These are phyloP conservation scores for Mycena olivaceomarginata DNA, from an alignment of 768 basidiomycete genomes.

Conservation along the genomic window DNA sequence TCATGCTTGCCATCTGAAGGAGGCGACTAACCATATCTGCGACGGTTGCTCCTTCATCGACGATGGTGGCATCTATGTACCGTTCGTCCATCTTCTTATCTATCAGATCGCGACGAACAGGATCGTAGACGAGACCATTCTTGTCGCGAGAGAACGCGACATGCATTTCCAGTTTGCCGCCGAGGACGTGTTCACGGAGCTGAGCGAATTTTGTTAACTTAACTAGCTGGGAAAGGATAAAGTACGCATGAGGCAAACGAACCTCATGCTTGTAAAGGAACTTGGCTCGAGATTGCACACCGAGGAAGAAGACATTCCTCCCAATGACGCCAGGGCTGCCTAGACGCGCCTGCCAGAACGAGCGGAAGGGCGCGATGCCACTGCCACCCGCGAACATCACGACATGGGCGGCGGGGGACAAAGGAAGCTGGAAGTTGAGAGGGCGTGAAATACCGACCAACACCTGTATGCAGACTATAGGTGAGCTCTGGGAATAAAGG, in stretches of 20 bases:
- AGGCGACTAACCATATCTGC: background rate
- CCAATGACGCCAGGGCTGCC: conserved; percentile 6
- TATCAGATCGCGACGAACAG: conserved; percentile 2
- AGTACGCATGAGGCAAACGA: conserved; percentile 1
- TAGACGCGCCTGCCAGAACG: conserved; percentile 6
- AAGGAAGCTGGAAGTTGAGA: conserved; percentile 7
- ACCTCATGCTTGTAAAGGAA: conserved; percentile 7
- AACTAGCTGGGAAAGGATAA: conserved; percentile 2
- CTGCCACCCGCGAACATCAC: conserved; percentile 6
- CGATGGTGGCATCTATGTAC: conserved; percentile 1
- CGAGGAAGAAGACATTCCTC: conserved; percentile 4
- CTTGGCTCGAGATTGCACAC: conserved; percentile 9
- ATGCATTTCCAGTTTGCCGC: conserved; percentile 7
- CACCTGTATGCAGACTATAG: conserved; percentile 1
- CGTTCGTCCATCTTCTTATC: conserved; percentile 1
- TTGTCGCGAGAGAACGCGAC: conserved; percentile 6
- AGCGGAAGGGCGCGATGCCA: conserved; percentile 8
- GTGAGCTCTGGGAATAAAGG: background rate
- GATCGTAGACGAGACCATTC: conserved; percentile 5
- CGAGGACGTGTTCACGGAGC: conserved; percentile 4
- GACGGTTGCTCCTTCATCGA: conserved; percentile 5
- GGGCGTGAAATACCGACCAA: conserved; percentile 7
- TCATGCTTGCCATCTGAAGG: background rate
- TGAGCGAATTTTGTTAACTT: conserved; percentile 4
- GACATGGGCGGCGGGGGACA: conserved; percentile 3